Evolutionary conservation across 441 rosid species (phyloP), one percentile per base, ranked within the genome.

Genomic region (Biscutella laevigata): DNA sequence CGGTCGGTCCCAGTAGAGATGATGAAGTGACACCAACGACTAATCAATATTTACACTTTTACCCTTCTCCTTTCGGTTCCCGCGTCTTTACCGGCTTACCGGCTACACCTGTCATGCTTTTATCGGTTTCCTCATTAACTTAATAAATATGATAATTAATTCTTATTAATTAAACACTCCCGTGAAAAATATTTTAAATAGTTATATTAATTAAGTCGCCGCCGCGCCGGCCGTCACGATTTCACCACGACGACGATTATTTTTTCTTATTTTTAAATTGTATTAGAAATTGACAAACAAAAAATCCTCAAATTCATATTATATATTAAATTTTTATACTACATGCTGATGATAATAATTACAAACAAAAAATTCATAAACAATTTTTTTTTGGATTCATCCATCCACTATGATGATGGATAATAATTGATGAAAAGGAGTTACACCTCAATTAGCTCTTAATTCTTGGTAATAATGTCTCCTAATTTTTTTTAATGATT

Each of bases 201-300:
- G 21, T 40, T 51, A 53, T 29, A n/a, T n/a, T 62, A 1, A 34
- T 11, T 32, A 16, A 33, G 6, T 48, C 14, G 58, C 57, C 52
- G 62, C 39, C 15, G 45, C 20, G 68, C 39, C 57, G 52, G 53
- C 64, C 69, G 69, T 64, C 57, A 57, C 53, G 15, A 57, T 25
- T 36, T 20, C 47, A 49, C 45, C 69, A 64, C 40, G 53, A 33
- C 40, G 47, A 64, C 40, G 4, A 21, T 27, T 43, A 3, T 6
- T 24, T 17, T 13, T 11, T 6, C 30, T 16, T 35, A 27, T 11
- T 46, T 49, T 68, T 0, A 25, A 26, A 35, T n/a, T n/a, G n/a
- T n/a, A n/a, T n/a, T n/a, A n/a, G n/a, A n/a, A n/a, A n/a, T n/a
- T n/a, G n/a, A n/a, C n/a, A n/a, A n/a, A n/a, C n/a, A n/a, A n/a